Evolutionary conservation across 768 basidiomycete genomes (phyloP), one percentile per base, ranked within the genome.

Genomic region (Albatrellus ellisii): DNA sequence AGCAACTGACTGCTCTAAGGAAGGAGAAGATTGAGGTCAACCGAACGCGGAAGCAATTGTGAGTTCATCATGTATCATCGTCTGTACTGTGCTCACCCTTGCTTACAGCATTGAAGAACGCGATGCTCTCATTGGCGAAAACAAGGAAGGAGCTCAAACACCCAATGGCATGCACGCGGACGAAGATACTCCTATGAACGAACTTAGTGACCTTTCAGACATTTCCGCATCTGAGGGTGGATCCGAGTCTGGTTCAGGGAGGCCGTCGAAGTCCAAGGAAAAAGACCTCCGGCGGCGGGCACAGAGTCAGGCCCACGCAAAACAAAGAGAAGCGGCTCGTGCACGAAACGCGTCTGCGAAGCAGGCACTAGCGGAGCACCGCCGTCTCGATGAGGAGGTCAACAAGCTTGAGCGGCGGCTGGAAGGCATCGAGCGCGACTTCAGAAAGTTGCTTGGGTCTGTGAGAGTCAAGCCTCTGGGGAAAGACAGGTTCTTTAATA

Each of bases 11-110:
- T 7, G 87, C 91, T 21, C 66, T 95, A 26, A 65, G 95, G 48
- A 99, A 98, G 62, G 88, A 94, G 59, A 86, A 92, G 59, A 90
- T 92, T 25, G 95, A 98, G 48, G 77, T 91, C 46, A 95, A 95
- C 62, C 73, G 92, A 45, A 67, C 80, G 53, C 83, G 83, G 63
- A 92, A 88, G 60, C 78, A 82, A 56, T 71, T 79, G 92, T 94
- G 59, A 64, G 90, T 73, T 7, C 15, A 35, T 39, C 41, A 32
- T 14, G 21, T 36, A 14, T 43, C 26, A 45, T 27, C 20, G 28
- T 14, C n/a, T 25, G n/a, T 20, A 45, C 21, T 33, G 29, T 42
- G 35, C 35, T 54, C 41, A 41, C 41, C 38, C 33, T 36, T 27
- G 26, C 38, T 46, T 36, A 28, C 55, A 88, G 85, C 47, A 47